Percentiles rank a stretch among this genome's conserved stretches.
These are phyloP conservation scores for Fusarium scirpi DNA, from an alignment of 2,329 filamentous ascomycete species.

Conservation along the genomic window DNA sequence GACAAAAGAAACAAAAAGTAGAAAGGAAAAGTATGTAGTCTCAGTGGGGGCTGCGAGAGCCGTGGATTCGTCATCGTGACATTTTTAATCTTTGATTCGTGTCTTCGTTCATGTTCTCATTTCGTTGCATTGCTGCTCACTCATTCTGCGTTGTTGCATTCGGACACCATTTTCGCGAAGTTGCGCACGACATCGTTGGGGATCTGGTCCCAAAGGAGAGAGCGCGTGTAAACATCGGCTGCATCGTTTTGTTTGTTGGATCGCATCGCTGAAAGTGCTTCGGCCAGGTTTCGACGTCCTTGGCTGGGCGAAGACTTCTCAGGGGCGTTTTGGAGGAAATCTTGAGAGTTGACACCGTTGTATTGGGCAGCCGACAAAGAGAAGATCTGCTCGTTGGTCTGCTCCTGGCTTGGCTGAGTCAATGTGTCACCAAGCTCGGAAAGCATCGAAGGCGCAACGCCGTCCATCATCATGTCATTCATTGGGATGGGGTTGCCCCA, in stretches of 20 bases:
- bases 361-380: conserved; percentile 88
- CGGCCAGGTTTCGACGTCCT: conserved; percentile 79
- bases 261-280: conserved; percentile 84
- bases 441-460: conserved; percentile 69
- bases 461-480: conserved; percentile 53
- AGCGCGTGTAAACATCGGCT: conserved; percentile 92
- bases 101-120: conserved; percentile 54
- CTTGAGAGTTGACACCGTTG: conserved; percentile 76
- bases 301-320: conserved; percentile 66
- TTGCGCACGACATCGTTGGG: conserved; percentile 90
- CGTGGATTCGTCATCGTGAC: conserved; percentile 53
- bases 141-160: conserved; percentile 68
- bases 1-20: conserved; percentile 31
- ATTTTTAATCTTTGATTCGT: conserved; percentile 48
- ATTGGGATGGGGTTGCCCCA: conserved; percentile 57
- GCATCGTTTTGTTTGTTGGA: conserved; percentile 74
- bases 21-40: conserved; percentile 27
- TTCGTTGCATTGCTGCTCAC: conserved; percentile 59
- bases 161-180: conserved; percentile 91
- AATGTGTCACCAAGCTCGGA: conserved; percentile 76
- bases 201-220: conserved; percentile 93
- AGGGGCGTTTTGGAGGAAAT: conserved; percentile 72
- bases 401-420: conserved; percentile 82
- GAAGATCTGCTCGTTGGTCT: conserved; percentile 90
- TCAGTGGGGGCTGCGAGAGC: conserved; percentile 17